Percentiles rank a stretch among this genome's conserved stretches.
phyloP scores from a whole-genome alignment of 2,329 filamentous ascomycete genomes.

The Zarea fungicola region DNA sequence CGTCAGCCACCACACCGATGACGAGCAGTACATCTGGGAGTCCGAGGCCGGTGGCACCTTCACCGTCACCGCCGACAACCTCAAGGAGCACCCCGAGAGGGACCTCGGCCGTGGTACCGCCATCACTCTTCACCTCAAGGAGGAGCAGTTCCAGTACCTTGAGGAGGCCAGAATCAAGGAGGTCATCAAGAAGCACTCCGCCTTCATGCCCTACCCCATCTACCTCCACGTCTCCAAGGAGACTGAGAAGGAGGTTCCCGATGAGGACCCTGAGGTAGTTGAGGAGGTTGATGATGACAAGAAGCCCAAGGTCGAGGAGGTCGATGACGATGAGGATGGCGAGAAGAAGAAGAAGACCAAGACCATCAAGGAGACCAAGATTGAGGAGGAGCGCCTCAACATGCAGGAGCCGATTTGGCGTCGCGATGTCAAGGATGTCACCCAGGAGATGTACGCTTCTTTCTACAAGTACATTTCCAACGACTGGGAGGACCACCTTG shows the following conservation, averaged over 20 bases:
- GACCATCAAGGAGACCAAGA: slow-evolving; percentile 98
- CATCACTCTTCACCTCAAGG: slow-evolving; percentile 98
- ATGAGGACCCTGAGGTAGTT: slow-evolving; percentile 78
- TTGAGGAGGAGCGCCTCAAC: slow-evolving; percentile 99
- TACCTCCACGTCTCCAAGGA: slow-evolving; percentile 99
- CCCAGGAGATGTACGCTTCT: slow-evolving; percentile 90
- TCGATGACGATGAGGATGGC: slow-evolving; percentile 76
- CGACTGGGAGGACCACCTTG: slow-evolving; percentile 99
- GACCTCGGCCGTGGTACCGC: slow-evolving; percentile 92
- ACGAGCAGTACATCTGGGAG: slow-evolving; percentile 99
- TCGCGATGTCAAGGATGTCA: slow-evolving; percentile 93
- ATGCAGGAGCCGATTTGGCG: slow-evolving; percentile 99
- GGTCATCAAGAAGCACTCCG: slow-evolving; percentile 99
- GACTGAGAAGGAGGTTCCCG: slow-evolving; percentile 96
- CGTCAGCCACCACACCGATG: slow-evolving; percentile 98
- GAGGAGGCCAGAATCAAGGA: slow-evolving; percentile 99
- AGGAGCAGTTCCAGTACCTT: slow-evolving; percentile 97
- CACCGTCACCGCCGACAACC: slow-evolving; percentile 84
- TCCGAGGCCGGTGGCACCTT: slow-evolving; percentile 96
- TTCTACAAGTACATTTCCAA: slow-evolving; percentile 99
- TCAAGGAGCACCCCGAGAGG: too few species aligned
- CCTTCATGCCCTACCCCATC: slow-evolving; percentile 99
- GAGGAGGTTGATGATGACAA: slow-evolving; percentile 76
- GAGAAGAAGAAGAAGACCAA: slow-evolving; percentile 98
- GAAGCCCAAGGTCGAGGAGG: slow-evolving; percentile 94